phyloP scores from a whole-genome alignment of 2,329 filamentous ascomycete genomes.

The Neobulgaria alba region DNA sequence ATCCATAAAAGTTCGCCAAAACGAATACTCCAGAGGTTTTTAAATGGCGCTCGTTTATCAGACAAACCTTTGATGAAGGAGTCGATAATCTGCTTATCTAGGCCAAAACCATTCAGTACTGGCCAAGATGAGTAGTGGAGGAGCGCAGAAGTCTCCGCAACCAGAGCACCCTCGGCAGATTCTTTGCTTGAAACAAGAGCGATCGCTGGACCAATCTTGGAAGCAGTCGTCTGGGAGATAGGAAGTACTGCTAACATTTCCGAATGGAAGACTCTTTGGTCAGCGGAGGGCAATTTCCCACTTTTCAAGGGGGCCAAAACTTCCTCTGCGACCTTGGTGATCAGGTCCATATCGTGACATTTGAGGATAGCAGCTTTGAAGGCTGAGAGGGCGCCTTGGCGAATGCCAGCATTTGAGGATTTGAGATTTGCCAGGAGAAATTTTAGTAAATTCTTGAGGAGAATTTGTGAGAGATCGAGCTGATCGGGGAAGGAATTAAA shows the following conservation, averaged over 20 bases:
- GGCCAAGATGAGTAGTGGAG: conserved; percentile 55
- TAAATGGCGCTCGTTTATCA: conserved; percentile 74
- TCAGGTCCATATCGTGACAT: conserved; percentile 45
- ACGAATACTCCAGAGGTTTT: conserved; percentile 72
- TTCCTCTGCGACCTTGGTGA: conserved; percentile 68
- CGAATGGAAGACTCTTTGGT: conserved; percentile 75
- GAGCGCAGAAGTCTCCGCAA: conserved; percentile 66
- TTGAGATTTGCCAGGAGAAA: conserved; percentile 84
- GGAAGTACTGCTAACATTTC: conserved; percentile 66
- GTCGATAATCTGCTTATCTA: conserved; percentile 61
- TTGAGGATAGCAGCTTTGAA: conserved; percentile 62
- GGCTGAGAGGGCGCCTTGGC: conserved; percentile 64
- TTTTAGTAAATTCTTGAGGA: conserved; percentile 69
- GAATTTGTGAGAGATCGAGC: conserved; percentile 69
- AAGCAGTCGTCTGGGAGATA: conserved; percentile 51
- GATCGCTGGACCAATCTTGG: conserved; percentile 58
- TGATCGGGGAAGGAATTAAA: conserved; percentile 58
- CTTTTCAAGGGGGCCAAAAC: conserved; percentile 71
- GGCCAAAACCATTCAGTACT: conserved; percentile 48
- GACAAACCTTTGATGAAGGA: conserved; percentile 70
- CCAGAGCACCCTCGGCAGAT: conserved; percentile 75
- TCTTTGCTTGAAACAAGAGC: conserved; percentile 69
- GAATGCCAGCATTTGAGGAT: conserved; percentile 73
- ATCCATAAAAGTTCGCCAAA: conserved; percentile 62
- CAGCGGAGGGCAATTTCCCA: conserved; percentile 74